Percentiles rank a stretch among this genome's conserved stretches.
Evolutionary conservation across 805 yeast species (phyloP).

Genomic region (Maudiozyma saulgeensis): DNA sequence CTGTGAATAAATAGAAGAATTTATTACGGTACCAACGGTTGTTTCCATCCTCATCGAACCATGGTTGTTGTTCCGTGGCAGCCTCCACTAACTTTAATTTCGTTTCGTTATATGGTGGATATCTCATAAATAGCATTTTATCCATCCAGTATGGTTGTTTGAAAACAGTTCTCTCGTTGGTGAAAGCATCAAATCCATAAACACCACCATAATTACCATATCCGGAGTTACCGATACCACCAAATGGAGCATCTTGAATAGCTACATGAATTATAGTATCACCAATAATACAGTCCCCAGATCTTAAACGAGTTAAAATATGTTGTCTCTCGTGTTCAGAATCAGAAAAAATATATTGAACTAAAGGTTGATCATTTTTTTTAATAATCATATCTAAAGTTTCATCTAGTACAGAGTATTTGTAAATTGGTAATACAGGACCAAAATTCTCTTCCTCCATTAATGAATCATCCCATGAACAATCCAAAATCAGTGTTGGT

Average conservation of each 20-base stretch:
- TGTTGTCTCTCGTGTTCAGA: constrained; percentile 38
- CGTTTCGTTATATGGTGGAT: constrained; percentile 46
- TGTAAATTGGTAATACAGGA: constrained; percentile 70
- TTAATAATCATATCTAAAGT: constrained; percentile 36
- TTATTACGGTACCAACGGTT: constrained; percentile 10
- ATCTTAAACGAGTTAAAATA: constrained; percentile 47
- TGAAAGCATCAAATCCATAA: constrained; percentile 59
- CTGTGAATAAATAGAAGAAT: neutral
- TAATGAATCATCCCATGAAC: constrained; percentile 53
- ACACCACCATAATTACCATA: constrained; percentile 75
- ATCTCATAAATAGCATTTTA: constrained; percentile 45
- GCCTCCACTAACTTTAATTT: constrained; percentile 26
- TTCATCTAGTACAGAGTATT: constrained; percentile 37
- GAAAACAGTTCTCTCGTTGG: constrained; percentile 62
- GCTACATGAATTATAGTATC: constrained; percentile 69
- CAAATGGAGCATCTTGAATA: constrained; percentile 67
- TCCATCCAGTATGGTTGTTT: constrained; percentile 62
- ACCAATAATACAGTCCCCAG: constrained; percentile 64
- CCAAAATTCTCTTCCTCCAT: constrained; percentile 79
- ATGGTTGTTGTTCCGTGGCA: constrained; percentile 26
- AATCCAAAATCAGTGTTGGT: constrained; percentile 66
- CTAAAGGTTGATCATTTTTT: constrained; percentile 69
- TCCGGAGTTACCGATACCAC: constrained; percentile 85
- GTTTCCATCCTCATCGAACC: constrained; percentile 32
- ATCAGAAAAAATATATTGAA: constrained; percentile 58